Percentiles rank a stretch among this genome's conserved stretches.
Evolutionary conservation across 148 eudicot species (phyloP).

Genomic region (Vaccinium corymbosum): DNA sequence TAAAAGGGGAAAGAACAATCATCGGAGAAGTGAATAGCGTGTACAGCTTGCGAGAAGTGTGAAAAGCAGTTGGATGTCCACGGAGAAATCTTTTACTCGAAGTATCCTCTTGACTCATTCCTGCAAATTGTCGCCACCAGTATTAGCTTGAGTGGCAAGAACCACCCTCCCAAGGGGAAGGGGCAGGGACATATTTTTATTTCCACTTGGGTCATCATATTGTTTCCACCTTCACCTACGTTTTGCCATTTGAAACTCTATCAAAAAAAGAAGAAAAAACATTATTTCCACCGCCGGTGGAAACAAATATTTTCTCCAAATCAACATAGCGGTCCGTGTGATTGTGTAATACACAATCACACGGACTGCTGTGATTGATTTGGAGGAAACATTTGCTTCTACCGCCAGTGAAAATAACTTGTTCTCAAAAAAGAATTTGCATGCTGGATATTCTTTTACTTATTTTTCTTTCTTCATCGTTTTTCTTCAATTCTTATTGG

Average conservation of each 20-base stretch:
- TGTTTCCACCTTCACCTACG: background rate
- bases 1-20: background rate
- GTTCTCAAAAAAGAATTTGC: no score
- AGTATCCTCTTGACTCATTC: background rate
- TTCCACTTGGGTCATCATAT: background rate
- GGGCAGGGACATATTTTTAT: background rate
- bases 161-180: background rate
- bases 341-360: no score
- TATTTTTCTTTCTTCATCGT: no score
- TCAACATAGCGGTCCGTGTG: no score
- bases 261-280: no score
- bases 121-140: background rate
- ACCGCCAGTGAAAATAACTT: no score
- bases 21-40: background rate
- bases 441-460: no score
- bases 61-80: slow-evolving; percentile 7
- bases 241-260: slow-evolving; percentile 10
- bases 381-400: no score
- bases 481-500: no score
- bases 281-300: no score
- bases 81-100: background rate
- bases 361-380: no score
- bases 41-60: background rate
- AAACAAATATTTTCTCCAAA: no score
- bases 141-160: background rate